Evolutionary conservation across 352 stramenopile genomes (phyloP), one percentile per base, ranked within the genome.

Genomic region (Pythium grandisporangium): DNA sequence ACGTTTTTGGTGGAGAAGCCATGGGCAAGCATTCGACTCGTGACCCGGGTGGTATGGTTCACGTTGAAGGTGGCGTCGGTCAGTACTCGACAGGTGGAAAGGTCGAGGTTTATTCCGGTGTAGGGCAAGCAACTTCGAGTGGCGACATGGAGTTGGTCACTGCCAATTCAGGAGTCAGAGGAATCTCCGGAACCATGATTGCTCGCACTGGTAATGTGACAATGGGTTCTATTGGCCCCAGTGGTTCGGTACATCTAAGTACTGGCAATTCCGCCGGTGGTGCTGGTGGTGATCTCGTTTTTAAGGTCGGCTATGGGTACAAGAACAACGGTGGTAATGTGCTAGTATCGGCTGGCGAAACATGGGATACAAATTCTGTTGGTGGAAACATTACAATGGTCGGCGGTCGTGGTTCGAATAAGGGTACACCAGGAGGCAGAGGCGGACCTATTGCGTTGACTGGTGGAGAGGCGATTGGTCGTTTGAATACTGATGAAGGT

Each of bases 281-380:
- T 24, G 48, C 67, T 38, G 92, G 86, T 27, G 86, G 90, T 12
- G 63, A 75, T 35, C 81, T 97, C 29, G 53, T 58, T 16, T 24
- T 95, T 7, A 66, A 38, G 35, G 81, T 93, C 51, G 93, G 93
- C 10, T 70, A 61, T 30, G 86, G 87, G n/a, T 72, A 84, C 35
- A 76, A 79, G 33, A 77, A 69, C 5, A 76, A 80, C 47, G 93
- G 93, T 35, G 91, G 93, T 16, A 67, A 75, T 42, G 63, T 97
- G 30, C 46, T 46, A 6, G 29, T 98, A 6, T 58, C 46, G 36
- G 77, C 69, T 45, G 77, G 77, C 17, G 64, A 87, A 37, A 77
- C 77, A 30, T 55, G 21, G 16, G 62, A 63, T 17, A 32, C 59
- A 17, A 59, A 56, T 40, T 66, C 57, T 22, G 65, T 48, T 30